Base-by-base conservation (phyloP, 192 early-diverging fungal species). In the Mortierella claussenii region DNA sequence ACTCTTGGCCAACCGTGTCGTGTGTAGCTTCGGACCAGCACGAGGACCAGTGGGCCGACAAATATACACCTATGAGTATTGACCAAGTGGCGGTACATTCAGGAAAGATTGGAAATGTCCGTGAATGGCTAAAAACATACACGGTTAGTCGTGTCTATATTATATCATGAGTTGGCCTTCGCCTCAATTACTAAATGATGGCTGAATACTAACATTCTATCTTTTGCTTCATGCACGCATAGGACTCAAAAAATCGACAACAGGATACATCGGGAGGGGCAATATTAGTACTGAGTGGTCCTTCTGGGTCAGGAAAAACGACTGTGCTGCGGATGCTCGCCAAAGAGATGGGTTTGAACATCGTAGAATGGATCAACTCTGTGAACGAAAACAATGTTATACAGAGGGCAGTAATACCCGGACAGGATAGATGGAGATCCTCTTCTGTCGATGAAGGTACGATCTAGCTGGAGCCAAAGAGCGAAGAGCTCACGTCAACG, bases 311-410 rank as follows among this genome's bases (percentile, higher is more conserved):
- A 44, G 85, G 89, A 51, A 90, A 90, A 61, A 88, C 89, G 17
- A 81, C 88, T 17, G 85, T 86, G 10, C 58, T 89, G 40, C 73
- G 80, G 0, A 81, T 88, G 55, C 46, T 91, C 27, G 87, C 89
- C 2, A 48, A 73, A 2, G 81, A 88, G 28, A 70, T 91, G 54
- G 62, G 49, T 6, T 59, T 90, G 26, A 68, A 82, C 2, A 67
- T 90, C 28, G 76, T 87, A 34, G 89, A 91, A 56, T 91, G 89
- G 89, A 79, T 82, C 60, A 91, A 89, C 47, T 81, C 87, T 5
- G 64, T 82, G 1, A 64, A 85, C 37, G 59, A 63, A 30, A 80
- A 65, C 74, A 73, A 44, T 40, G 27, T 74, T 20, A 65, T 74
- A 17, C 61, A 60, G 20, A 17, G 62, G n/a, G 48, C 62, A 27